Evolutionary conservation across 148 eudicot species (phyloP), one percentile per base, ranked within the genome.

Genomic region (Beta vulgaris): DNA sequence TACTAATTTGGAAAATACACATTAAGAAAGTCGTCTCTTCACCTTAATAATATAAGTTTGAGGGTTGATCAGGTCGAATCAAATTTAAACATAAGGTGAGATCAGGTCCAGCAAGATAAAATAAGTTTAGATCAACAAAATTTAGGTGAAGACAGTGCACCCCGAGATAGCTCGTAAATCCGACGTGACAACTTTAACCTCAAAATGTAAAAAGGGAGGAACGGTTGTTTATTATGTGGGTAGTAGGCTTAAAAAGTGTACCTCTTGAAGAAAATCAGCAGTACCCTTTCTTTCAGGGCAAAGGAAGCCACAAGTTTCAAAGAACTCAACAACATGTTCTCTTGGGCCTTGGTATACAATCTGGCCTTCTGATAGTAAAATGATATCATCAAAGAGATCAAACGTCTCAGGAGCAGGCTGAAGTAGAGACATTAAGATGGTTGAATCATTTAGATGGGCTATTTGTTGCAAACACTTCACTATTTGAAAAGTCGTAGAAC

Each of bases 191-290:
- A n/a, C n/a, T n/a, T n/a, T n/a, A n/a, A n/a, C n/a, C n/a, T n/a
- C n/a, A n/a, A n/a, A n/a, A n/a, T n/a, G n/a, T n/a, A n/a, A n/a
- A n/a, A n/a, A n/a, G n/a, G n/a, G n/a, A n/a, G n/a, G n/a, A n/a
- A n/a, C n/a, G n/a, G n/a, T n/a, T n/a, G n/a, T 29, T 39, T 7
- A 19, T 57, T 2, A 40, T 12, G 12, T 6, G 15, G 58, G 28
- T 1, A 42, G 3, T 29, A 25, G 69, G 29, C 36, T 59, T 58
- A 12, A 15, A 36, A 16, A 35, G 83, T 10, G 14, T 65, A 92
- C 97, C 93, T 92, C 97, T 82, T 92, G 97, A 44, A 92, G 87
- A 81, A 92, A 92, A 82, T 92, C 97, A 28, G 97, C 97, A 0
- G 83, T 84, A 26, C 97, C 97, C 77, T 92, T 92, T 57, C 97